phyloP scores from a whole-genome alignment of 2,329 filamentous ascomycete species.

The Diaporthe citriasiana region DNA sequence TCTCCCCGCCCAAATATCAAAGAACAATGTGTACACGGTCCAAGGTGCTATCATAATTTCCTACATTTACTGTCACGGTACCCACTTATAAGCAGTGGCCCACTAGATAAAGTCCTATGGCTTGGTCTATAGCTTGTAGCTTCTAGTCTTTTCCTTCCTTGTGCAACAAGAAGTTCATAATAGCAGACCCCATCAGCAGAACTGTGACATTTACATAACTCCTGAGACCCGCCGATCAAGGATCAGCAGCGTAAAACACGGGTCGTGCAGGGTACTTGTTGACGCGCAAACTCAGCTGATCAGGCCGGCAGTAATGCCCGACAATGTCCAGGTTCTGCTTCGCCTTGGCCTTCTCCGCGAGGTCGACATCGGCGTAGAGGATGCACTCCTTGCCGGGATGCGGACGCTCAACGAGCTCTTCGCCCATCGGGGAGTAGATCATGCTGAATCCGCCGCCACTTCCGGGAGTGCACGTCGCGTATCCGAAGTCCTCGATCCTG shows the following conservation, averaged over 20 bases:
- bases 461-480: constrained; percentile 48
- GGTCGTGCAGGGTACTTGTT: constrained; percentile 47
- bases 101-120: no score
- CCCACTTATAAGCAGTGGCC: no score
- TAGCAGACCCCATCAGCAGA: no score
- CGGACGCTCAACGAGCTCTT: constrained; percentile 48
- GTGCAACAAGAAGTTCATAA: no score
- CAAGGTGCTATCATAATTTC: neutral
- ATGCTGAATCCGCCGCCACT: constrained; percentile 66
- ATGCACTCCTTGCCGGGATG: constrained; percentile 61
- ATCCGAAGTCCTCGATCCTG: neutral
- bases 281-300: constrained; percentile 56
- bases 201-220: neutral
- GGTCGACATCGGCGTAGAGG: constrained; percentile 64
- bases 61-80: no score
- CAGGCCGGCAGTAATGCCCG: constrained; percentile 56
- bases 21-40: neutral
- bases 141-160: no score
- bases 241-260: constrained; percentile 13
- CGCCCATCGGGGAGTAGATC: constrained; percentile 66
- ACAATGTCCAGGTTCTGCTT: constrained; percentile 57
- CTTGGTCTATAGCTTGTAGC: no score
- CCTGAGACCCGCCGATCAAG: neutral
- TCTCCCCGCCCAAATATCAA: no score
- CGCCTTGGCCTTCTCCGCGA: constrained; percentile 58